Base-by-base conservation (phyloP, 106 monocot genomes). In the Dioscorea alata region DNA sequence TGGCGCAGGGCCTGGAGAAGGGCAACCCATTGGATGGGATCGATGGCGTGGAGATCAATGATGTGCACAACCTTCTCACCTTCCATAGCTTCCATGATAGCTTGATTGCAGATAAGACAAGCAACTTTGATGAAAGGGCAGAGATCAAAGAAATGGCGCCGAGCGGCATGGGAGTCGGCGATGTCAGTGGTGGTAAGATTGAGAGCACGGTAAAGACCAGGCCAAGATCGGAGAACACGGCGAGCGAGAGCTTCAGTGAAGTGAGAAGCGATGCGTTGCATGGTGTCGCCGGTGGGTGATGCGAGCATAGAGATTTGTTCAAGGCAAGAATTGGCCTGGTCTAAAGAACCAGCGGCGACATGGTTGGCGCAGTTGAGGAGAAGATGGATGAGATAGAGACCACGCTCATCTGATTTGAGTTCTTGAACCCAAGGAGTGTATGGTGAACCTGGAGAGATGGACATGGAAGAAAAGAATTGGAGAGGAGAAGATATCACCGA, bases 351-450 rank as follows among this genome's bases (percentile, higher is more conserved):
- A 49, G 76, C 52, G 20, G 87, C 69, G 13, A 87, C 87, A 23
- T 84, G 79, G 61, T 65, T 76, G 71, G 81, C 83, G 78, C 91
- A 87, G 79, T 87, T 84, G 31, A 84, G 69, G 20, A 91, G 91
- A 65, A 91, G 82, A 33, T 91, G 91, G 71, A 91, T 82, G 10
- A 91, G 81, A 52, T 72, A 82, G 8, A 91, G 84, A 8, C 91
- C 87, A 0, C 91, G 77, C 64, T 91, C 91, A 48, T 86, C 87
- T 7, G 91, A 84, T n/a, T 71, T 71, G 15, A 91, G 84, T 28
- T 86, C 76, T 4, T 82, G 74, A 21, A 83, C 35, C 79, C 80
- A 83, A 10, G 76, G 71, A 1, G 59, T 21, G 22, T 23, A 16
- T 24, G 63, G 49, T 8, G 59, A 22, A 12, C 61, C 42, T 14